Conservation (phyloP, 495 filamentous ascomycete genomes). For the Daldinia vernicosa region DNA sequence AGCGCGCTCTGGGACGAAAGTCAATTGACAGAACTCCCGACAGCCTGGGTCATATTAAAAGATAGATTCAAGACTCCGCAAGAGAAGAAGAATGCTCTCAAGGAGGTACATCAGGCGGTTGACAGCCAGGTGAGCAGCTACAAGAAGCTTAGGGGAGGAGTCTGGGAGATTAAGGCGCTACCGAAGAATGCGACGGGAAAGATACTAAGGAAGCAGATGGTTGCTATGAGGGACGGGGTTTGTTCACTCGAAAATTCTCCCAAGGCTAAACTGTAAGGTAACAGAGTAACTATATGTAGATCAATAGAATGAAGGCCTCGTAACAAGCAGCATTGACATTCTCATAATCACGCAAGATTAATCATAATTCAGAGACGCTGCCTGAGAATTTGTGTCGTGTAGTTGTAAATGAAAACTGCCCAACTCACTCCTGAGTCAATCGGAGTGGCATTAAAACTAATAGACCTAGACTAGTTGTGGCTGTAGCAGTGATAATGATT, state of each 20-base stretch:
- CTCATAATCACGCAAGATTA: neutral
- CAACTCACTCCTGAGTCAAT: too few relatives aligned
- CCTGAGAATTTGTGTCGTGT: too few relatives aligned
- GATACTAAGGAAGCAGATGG: conserved; percentile 48
- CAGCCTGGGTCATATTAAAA: conserved; percentile 73
- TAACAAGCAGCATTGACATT: neutral
- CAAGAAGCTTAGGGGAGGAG: conserved; percentile 52
- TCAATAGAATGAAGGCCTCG: neutral
- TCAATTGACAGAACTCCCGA: conserved; percentile 71
- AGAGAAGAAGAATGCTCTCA: conserved; percentile 54
- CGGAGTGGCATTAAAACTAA: too few relatives aligned
- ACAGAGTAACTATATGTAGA: neutral
- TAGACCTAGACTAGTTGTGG: too few relatives aligned
- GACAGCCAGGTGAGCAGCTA: conserved; percentile 51
- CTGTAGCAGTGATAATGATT: too few relatives aligned
- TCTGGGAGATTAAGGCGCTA: conserved; percentile 45
- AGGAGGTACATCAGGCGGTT: conserved; percentile 64
- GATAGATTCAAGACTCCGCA: conserved; percentile 52
- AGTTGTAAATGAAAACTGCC: too few relatives aligned
- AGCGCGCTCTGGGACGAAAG: conserved; percentile 69
- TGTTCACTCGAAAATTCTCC: conserved; percentile 28
- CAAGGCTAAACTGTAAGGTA: conserved; percentile 19
- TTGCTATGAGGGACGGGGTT: conserved; percentile 36
- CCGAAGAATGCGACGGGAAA: conserved; percentile 52
- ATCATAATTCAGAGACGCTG: neutral